A percentile compares a stretch with the other conserved stretches of the same genome.
phyloP scores from a whole-genome alignment of 768 basidiomycete species.

The Agaricus bisporus region DNA sequence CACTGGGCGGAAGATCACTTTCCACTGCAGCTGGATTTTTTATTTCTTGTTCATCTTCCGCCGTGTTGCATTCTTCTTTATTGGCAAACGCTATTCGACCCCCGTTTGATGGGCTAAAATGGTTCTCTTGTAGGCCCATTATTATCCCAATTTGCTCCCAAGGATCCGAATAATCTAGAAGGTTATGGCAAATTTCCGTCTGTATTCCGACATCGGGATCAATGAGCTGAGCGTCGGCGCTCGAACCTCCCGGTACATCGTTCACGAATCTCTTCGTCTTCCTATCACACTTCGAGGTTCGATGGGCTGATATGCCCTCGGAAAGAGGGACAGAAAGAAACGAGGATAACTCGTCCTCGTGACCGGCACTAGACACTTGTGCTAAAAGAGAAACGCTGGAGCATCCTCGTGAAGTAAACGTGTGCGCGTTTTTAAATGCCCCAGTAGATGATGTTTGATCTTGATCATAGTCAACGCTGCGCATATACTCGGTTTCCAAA shows the following conservation, averaged over 20 bases:
- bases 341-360: background rate
- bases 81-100: no score
- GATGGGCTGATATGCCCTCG: background rate
- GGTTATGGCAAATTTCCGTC: background rate
- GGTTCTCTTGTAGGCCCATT: background rate
- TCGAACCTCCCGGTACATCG: background rate
- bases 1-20: constrained; percentile 8
- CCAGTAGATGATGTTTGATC: background rate
- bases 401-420: background rate
- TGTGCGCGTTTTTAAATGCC: background rate
- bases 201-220: background rate
- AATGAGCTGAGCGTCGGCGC: no score
- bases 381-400: background rate
- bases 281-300: background rate
- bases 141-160: constrained; percentile 4
- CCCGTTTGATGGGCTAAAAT: background rate
- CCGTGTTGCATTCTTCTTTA: background rate
- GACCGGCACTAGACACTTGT: background rate
- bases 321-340: background rate
- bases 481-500: background rate
- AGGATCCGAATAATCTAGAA: constrained; percentile 7
- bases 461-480: background rate
- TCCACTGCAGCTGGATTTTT: background rate
- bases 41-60: background rate
- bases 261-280: background rate